Evolutionary conservation across 441 rosid genomes (phyloP), one percentile per base, ranked within the genome.

Genomic region (Euphorbia celastroides): DNA sequence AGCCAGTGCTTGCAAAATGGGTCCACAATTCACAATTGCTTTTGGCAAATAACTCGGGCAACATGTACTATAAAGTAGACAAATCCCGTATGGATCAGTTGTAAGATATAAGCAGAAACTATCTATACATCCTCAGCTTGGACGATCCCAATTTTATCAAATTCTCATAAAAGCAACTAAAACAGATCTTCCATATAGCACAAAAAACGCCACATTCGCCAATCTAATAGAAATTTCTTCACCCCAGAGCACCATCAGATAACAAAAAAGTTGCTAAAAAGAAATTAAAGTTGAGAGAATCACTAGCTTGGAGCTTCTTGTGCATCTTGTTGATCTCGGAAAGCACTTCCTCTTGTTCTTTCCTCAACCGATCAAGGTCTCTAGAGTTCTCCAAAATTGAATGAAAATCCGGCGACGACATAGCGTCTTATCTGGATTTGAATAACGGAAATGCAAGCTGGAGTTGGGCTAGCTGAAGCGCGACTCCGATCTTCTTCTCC

Each of bases 281-380:
- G 13, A 46, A 36, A 27, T 17, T n/a, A 19, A 36, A 62, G 11
- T 30, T 57, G 38, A 31, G 38, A 2, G 3, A 73, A 76, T 70
- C 55, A 89, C 98, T 72, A 76, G 88, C 68, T 74, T 83, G 95
- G 62, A 92, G 96, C 85, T 74, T 91, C 81, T 85, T 93, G 71
- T 91, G 99, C 89, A 94, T 72, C 85, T 86, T 92, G 77, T 92
- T 92, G 87, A 94, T 94, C 62, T 94, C 97, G 2, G 51, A 42
- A 6, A 91, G 84, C 31, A 92, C 89, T 0, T 81, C 92, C 60
- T 88, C 96, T 70, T 84, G 96, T 0, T 83, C 89, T 75, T 34
- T 9, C 38, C 38, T 34, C 38, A 34, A 34, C 38, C 38, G 9
- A 34, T 3, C 38, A 34, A 34, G 9, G 5, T 34, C 4, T 3